Base-by-base conservation (phyloP, 2,329 filamentous ascomycete species). In the Diaporthe sp. region DNA sequence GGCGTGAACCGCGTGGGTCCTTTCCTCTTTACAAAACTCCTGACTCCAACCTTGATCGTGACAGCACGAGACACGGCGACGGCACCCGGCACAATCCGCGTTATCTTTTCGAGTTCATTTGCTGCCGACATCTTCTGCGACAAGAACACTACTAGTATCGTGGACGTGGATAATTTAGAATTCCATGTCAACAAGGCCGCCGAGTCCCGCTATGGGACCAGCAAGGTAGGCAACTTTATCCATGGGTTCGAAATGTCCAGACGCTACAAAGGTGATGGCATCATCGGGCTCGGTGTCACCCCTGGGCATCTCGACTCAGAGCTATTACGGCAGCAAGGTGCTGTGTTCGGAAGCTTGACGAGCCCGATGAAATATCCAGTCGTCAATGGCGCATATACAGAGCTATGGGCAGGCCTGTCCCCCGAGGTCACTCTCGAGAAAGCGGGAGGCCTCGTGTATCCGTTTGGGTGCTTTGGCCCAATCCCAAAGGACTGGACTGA, bases 401-500 rank as follows among this genome's bases (percentile, higher is more conserved):
- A 85, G 80, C 77, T 86, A 5, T 86, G 81, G 75, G 82, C 83
- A 22, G 84, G 81, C 5, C 78, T 85, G 47, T 84, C 83, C 5
- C 81, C 82, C 1, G 82, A 85, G 3, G 78, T 85, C 17, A 82
- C 80, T 0, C 28, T 81, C 9, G 81, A 81, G 37, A 79, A 81
- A 65, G 73, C 75, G 9, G 80, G 78, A 3, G 51, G 47, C 44
- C 13, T 44, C 83, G 84, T 86, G 65, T 80, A 80, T 0, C 85
- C 84, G 0, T 86, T 82, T 80, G 86, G 85, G 2, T 80, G 84
- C 12, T 80, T 86, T 65, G 77, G 80, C 70, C 77, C 79, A 4
- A 77, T 84, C 3, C 80, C 82, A 0, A 74, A 78, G 3, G 83
- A 83, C 6, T 75, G 86, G 58, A 71, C 78, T 0, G 71, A 76